phyloP scores from a whole-genome alignment of 129 eudicot genomes.

The Artemisia argyi region DNA sequence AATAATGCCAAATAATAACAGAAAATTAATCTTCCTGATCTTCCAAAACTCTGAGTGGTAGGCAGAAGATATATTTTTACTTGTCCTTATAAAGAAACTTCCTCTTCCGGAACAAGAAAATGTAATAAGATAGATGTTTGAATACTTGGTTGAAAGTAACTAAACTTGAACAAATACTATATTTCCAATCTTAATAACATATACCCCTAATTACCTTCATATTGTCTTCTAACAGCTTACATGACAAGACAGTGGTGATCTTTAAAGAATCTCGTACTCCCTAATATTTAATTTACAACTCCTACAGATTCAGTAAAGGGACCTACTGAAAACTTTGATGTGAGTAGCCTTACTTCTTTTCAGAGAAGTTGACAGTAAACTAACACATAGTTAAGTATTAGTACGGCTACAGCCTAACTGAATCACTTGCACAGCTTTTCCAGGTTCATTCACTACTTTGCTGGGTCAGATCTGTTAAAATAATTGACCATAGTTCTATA shows the following conservation, averaged over 20 bases:
- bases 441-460: neutral
- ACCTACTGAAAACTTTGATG: neutral
- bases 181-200: neutral
- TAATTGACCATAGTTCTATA: neutral
- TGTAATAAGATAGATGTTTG: neutral
- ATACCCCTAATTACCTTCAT: conserved; percentile 2
- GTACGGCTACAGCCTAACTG: neutral
- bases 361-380: too few species aligned
- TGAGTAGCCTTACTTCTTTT: neutral
- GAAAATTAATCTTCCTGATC: neutral
- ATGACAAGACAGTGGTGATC: neutral
- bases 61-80: neutral
- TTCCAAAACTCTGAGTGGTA: conserved; percentile 16
- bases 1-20: conserved; percentile 6
- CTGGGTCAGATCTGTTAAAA: neutral
- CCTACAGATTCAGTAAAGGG: neutral
- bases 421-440: conserved; percentile 7
- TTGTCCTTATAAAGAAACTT: neutral
- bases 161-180: neutral
- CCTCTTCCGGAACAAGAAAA: neutral
- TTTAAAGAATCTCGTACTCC: neutral
- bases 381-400: neutral
- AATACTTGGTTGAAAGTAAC: neutral
- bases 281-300: neutral
- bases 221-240: conserved; percentile 6